phyloP scores from a whole-genome alignment of 441 rosid genomes.

The Biscutella auriculata region DNA sequence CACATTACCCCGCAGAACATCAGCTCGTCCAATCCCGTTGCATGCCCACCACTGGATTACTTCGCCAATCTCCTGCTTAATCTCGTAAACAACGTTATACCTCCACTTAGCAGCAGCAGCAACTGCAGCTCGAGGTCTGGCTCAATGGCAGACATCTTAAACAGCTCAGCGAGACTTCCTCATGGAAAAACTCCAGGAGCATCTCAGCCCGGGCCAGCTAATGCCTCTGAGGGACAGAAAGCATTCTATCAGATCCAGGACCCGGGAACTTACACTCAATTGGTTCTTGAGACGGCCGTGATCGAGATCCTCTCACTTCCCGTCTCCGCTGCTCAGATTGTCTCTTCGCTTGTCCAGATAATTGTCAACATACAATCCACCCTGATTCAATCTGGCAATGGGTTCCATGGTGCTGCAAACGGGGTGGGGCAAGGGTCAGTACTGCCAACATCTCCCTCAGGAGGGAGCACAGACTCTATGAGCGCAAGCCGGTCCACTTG shows the following conservation, averaged over 20 bases:
- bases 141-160: slow-evolving; percentile 37
- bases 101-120: slow-evolving; percentile 45
- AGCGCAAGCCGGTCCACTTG: slow-evolving; percentile 76
- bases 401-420: slow-evolving; percentile 62
- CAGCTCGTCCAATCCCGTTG: slow-evolving; percentile 42
- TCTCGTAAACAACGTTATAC: slow-evolving; percentile 85
- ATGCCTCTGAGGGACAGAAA: slow-evolving; percentile 66
- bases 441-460: slow-evolving; percentile 88
- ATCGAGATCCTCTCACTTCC: slow-evolving; percentile 95
- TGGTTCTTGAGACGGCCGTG: slow-evolving; percentile 90
- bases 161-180: slow-evolving; percentile 44
- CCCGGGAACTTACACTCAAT: slow-evolving; percentile 88
- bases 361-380: slow-evolving; percentile 87
- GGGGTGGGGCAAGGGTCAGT: slow-evolving; percentile 63
- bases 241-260: slow-evolving; percentile 96
- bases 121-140: slow-evolving; percentile 17
- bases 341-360: slow-evolving; percentile 78
- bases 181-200: slow-evolving; percentile 58
- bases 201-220: slow-evolving; percentile 64
- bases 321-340: slow-evolving; percentile 68
- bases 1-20: slow-evolving; percentile 24
- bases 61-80: slow-evolving; percentile 77
- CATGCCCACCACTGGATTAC: slow-evolving; percentile 89
- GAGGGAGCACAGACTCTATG: slow-evolving; percentile 92
- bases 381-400: slow-evolving; percentile 81